Base-by-base conservation (phyloP, 345 rosid genomes). In the Odontarrhena argentea region DNA sequence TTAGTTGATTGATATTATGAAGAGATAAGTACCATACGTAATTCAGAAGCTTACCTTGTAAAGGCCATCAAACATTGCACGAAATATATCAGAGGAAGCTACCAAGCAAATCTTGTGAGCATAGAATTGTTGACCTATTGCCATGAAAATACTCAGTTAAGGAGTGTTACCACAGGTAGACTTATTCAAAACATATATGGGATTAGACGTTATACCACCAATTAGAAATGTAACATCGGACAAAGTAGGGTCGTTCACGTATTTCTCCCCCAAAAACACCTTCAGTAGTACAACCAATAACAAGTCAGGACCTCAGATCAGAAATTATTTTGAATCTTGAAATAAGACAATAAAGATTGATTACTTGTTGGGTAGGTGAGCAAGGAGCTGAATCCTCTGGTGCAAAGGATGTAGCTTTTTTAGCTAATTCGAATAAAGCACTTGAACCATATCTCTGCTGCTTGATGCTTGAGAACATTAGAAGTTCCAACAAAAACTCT, bases 31-130 rank as follows among this genome's bases (percentile, higher is more conserved):
- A 36, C 13, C 42, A 44, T 18, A 24, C 32, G 13, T 34, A 4
- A 38, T 18, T 38, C 25, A 60, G 25, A 51, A 47, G 7, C 79
- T 84, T 67, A 86, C 92, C 85, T 79, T 74, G 76, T 88, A 88
- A 43, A 83, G 84, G 40, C 90, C 92, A 69, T 86, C 92, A 55
- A 88, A 88, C 96, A 88, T 86, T 58, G 96, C 96, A 57, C 87
- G 88, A 15, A 86, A 88, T 40, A 82, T 83, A 67, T 88, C 96
- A 5, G 92, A 88, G 15, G 92, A 84, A 73, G 88, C 96, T 73
- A 88, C 88, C 67, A 88, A 77, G 63, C 96, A 79, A 51, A 84
- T 84, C 76, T 82, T 82, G 74, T 88, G 92, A 38, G 90, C 92
- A 68, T 75, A 82, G 82, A 88, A 86, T 38, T 73, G 73, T 76